Base-by-base conservation (phyloP, 2,329 filamentous ascomycete species). In the Phialemoniopsis sp. region DNA sequence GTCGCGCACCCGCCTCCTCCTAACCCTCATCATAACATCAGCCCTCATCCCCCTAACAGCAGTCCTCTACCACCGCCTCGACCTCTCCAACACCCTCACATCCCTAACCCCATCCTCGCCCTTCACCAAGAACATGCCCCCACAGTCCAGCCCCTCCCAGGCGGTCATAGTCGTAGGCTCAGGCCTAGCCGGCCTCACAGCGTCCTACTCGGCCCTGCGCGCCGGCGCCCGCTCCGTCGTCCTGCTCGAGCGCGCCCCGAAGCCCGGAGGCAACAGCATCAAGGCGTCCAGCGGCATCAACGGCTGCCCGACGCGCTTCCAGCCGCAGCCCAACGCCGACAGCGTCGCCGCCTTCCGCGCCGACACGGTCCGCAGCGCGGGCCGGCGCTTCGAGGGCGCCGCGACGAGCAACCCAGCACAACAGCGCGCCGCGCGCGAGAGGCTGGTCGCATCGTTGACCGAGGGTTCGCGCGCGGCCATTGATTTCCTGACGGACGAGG, bases 121-220 rank as follows among this genome's bases (percentile, higher is more conserved):
- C 21, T 10, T 10, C 21, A 26, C 10, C 21, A 26, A 26, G 21
- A 26, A 26, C n/a, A 26, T 26, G 21, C 21, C 21, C 6, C 21
- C 21, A 10, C 21, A 26, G 21, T 26, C 21, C 6, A 10, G 6
- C 6, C 21, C 12, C 10, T 28, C 30, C 3, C 29, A 26, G 4
- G 30, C 13, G 5, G 75, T 80, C 14, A 75, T 84, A 15, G 64
- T 83, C 2, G 73, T 85, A n/a, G 80, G 80, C 34, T 79, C 78
- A 5, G 81, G 80, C 13, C 72, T 85, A 1, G 79, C 80, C 6
- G 80, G 80, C 3, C 65, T 85, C 1, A 71, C 74, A 2, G 78
- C 80, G 14, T 73, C 79, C 4, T 70, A 73, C 31, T 67, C 76
- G 43, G 72, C 82, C 7, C 60, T 83, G 5, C 57, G 64, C 4